These are phyloP conservation scores for Volvox reticuliferus DNA, from an alignment of 139 green algal species.

Conservation along the genomic window DNA sequence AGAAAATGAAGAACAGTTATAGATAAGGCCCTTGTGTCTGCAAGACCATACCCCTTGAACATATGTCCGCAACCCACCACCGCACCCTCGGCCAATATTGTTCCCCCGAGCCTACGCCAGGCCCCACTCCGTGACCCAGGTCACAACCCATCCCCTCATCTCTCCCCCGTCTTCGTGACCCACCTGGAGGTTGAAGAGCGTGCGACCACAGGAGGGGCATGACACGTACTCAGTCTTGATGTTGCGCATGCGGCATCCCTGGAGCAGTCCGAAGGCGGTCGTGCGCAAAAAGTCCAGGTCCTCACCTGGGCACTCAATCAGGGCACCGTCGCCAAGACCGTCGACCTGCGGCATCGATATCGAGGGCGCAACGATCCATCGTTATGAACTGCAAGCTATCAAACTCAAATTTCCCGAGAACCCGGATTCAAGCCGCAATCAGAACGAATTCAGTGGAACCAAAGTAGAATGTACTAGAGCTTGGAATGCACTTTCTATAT, in stretches of 20 bases:
- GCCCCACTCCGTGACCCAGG: neutral
- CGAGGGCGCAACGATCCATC: too few relatives aligned
- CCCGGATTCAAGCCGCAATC: neutral
- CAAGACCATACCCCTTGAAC: too few relatives aligned
- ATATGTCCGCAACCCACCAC: neutral
- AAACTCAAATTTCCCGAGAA: too few relatives aligned
- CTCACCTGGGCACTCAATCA: conserved; percentile 85
- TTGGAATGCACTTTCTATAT: too few relatives aligned
- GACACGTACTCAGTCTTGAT: conserved; percentile 99
- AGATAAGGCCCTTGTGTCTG: too few relatives aligned
- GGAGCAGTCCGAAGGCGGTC: conserved; percentile 96
- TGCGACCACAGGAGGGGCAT: conserved; percentile 97
- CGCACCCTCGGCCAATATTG: neutral
- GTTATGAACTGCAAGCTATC: too few relatives aligned
- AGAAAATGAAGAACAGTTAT: too few relatives aligned
- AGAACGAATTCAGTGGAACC: too few relatives aligned
- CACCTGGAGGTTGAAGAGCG: conserved; percentile 99
- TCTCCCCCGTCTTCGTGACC: conserved; percentile 23
- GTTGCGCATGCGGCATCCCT: conserved; percentile 98
- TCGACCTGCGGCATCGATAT: conserved; percentile 66
- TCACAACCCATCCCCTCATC: neutral
- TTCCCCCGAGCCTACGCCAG: neutral
- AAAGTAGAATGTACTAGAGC: too few relatives aligned
- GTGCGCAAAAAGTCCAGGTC: conserved; percentile 92
- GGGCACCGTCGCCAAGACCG: conserved; percentile 94